Base-by-base conservation (phyloP, 805 yeast species). In the Candida germanica region DNA sequence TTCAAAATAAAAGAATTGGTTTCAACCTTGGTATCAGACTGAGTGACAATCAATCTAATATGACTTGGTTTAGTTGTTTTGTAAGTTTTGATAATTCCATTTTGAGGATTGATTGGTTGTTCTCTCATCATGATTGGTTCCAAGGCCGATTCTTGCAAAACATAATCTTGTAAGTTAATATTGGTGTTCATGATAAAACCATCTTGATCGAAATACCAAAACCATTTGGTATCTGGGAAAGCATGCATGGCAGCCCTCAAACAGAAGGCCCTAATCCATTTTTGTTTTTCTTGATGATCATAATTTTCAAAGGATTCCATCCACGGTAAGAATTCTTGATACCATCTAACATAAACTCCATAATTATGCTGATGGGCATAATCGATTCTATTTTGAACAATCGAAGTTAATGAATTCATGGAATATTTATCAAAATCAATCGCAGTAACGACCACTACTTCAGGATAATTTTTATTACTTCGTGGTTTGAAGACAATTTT, bases 241-340 rank as follows among this genome's bases (percentile, higher is more conserved):
- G 95, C 93, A 56, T 76, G 77, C 82, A 91, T 79, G n/a, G 98
- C 97, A 28, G 89, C 93, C 42, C 94, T 73, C 54, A 87, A 57
- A 26, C 80, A 57, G 38, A 75, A 73, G 19, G 81, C 51, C 45
- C 80, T 77, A 21, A 78, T 73, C 93, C 95, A 85, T 45, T 66
- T 67, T 19, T 69, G 61, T 38, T 64, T 64, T 46, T 77, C 66
- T 51, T 55, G 43, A 47, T 60, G 59, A 43, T 61, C 58, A 40
- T 65, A 59, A 48, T 70, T 58, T 24, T 69, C 69, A 26, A 61
- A 36, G 5, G 66, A 54, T 37, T 75, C 69, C 38, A 82, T 49
- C 11, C 71, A 48, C 6, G 91, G 89, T 12, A 76, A 52, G 59
- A 86, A 89, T 56, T 93, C 97, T 58, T 87, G 89, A 22, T 73